These are phyloP conservation scores for Serendipita sp. DNA, from an alignment of 768 basidiomycete genomes.

Conservation along the genomic window DNA sequence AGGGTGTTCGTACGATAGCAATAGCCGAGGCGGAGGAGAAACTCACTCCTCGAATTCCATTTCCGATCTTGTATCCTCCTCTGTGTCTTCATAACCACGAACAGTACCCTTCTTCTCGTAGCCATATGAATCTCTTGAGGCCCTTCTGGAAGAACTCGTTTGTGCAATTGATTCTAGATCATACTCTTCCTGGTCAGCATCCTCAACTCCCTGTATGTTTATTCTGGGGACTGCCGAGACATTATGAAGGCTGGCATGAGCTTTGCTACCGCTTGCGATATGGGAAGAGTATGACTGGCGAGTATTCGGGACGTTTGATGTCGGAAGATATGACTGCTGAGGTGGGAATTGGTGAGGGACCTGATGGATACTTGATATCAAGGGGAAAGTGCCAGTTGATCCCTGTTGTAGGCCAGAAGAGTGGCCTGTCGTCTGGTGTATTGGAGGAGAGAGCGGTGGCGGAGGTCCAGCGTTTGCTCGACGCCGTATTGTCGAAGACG, in stretches of 20 bases:
- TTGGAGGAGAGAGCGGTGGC: conserved; percentile 5
- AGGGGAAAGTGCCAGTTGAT: not conserved
- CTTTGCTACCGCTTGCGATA: not conserved
- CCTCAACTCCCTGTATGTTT: not conserved
- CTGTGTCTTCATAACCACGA: not conserved
- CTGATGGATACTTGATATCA: not conserved
- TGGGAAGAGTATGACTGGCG: not conserved
- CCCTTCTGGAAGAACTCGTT: not conserved
- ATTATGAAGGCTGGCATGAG: not conserved
- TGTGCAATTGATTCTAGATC: conserved; percentile 1
- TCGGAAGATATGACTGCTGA: not conserved
- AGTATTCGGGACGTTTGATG: not conserved
- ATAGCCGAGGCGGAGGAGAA: not conserved
- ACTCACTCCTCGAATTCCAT: conserved; percentile 3
- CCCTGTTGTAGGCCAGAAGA: not conserved
- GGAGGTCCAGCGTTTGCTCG: conserved; percentile 1
- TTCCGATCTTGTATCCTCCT: conserved; percentile 1
- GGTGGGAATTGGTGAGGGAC: not conserved
- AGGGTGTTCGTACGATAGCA: not conserved
- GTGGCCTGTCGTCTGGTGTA: not conserved
- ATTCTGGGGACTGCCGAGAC: not conserved
- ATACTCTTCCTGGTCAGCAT: not conserved
- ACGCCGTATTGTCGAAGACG: not conserved
- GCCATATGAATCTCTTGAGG: conserved; percentile 1
- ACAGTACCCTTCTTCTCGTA: not conserved